A percentile compares a stretch with the other conserved stretches of the same genome.
Conservation (phyloP, 805 yeast genomes). For the Candida coquimbonensis region DNA sequence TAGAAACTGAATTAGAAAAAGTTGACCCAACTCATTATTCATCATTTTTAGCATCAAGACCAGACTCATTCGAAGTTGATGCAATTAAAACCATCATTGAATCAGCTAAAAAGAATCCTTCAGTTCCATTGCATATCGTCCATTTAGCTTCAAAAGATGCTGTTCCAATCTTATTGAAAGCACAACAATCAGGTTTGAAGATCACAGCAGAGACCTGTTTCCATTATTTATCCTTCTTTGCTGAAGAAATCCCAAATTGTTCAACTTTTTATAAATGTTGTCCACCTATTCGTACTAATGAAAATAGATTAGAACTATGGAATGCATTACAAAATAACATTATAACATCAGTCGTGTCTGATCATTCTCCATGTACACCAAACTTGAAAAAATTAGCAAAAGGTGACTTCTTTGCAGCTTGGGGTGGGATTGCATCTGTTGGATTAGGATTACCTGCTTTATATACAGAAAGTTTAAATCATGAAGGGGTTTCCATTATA, state of each 20-base stretch:
- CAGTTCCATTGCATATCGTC: conserved; percentile 76
- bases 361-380: conserved; percentile 95
- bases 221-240: conserved; percentile 74
- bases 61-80: conserved; percentile 79
- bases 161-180: conserved; percentile 61
- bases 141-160: conserved; percentile 86
- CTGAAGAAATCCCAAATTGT: conserved; percentile 71
- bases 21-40: conserved; percentile 23
- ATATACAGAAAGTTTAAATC: conserved; percentile 63
- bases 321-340: conserved; percentile 57
- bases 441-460: conserved; percentile 84
- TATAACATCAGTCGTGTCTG: conserved; percentile 84
- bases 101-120: conserved; percentile 50
- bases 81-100: conserved; percentile 71
- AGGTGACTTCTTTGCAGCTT: conserved; percentile 86
- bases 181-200: conserved; percentile 51
- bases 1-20: conserved; percentile 31
- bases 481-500: conserved; percentile 39
- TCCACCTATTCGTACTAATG: conserved; percentile 82
- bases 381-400: conserved; percentile 71
- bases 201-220: conserved; percentile 90
- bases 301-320: conserved; percentile 73
- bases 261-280: conserved; percentile 88
- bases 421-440: conserved; percentile 96
- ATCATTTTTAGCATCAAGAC: conserved; percentile 56